Evolutionary conservation across 163 green algal genomes (phyloP), one percentile per base, ranked within the genome.

Genomic region (Prototheca stagnorum): DNA sequence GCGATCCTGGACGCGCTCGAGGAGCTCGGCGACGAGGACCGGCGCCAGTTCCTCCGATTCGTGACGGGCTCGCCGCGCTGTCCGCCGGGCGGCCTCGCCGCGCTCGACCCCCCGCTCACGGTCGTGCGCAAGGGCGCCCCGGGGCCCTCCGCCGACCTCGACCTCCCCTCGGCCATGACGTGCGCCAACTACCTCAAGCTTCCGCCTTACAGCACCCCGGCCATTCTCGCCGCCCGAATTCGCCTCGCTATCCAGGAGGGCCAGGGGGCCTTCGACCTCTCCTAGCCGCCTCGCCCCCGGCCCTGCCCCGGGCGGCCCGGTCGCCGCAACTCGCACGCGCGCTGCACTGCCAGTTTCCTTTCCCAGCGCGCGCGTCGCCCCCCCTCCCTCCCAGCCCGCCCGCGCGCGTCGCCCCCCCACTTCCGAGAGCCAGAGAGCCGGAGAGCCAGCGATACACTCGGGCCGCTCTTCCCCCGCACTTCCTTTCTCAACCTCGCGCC

Each of bases 181-280:
- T 98, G 89, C 58, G 88, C 85, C 43, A 98, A 96, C 60, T 98
- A 97, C 69, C 78, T 98, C 56, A 98, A 98, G 78, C 73, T 98
- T 56, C 89, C 89, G 43, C 83, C 88, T 0, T 98, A 98, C 74
- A 81, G 54, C 19, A 73, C 57, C 68, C 83, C 92, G 72, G 72
- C 70, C 22, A 74, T 93, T 39, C 77, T 93, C 61, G 49, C 59
- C n/a, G 65, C 83, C 51, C 59, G 80, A 11, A 64, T 98, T 33
- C 63, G 93, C 57, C 92, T 84, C 49, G 89, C 84, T 11, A 82
- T 96, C 41, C 42, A 50, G 0, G 89, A 98, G 54, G 88, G 89
- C 0, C 81, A 93, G 54, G 80, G 80, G 48, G 83, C 70, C 11
- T 98, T 98, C 51, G 84, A 98, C 59, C 72, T 98, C 22, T 92